Evolutionary conservation across 768 basidiomycete genomes (phyloP).

Genomic region (Gloeopeniophorella convolvens): DNA sequence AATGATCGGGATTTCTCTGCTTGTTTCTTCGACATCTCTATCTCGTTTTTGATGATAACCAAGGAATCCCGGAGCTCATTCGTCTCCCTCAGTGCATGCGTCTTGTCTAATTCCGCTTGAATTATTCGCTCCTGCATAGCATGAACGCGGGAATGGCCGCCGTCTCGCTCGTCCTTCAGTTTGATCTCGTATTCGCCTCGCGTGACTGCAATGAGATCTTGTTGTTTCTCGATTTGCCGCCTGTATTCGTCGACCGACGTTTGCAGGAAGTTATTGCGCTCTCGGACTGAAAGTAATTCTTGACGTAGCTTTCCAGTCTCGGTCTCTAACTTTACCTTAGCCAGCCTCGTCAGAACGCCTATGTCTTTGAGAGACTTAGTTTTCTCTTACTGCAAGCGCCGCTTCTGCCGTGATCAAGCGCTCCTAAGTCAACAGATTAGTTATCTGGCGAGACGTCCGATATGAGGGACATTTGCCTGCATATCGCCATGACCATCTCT

Average conservation of each 20-base stretch:
- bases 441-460: too few relatives aligned
- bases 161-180: slow-evolving; percentile 15
- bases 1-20: slow-evolving; percentile 20
- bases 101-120: slow-evolving; percentile 16
- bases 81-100: slow-evolving; percentile 14
- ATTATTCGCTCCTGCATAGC: slow-evolving; percentile 13
- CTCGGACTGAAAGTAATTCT: slow-evolving; percentile 37
- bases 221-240: slow-evolving; percentile 11
- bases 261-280: slow-evolving; percentile 33
- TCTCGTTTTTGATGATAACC: slow-evolving; percentile 13
- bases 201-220: slow-evolving; percentile 7
- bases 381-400: slow-evolving; percentile 30
- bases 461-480: slow-evolving; percentile 31
- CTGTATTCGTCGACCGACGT: slow-evolving; percentile 19
- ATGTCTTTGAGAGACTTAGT: slow-evolving; percentile 12
- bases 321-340: slow-evolving; percentile 28
- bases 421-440: too few relatives aligned
- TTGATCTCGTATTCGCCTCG: slow-evolving; percentile 14
- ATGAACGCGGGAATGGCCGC: slow-evolving; percentile 13
- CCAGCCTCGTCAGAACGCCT: background rate
- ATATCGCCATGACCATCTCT: slow-evolving; percentile 50
- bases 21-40: slow-evolving; percentile 18
- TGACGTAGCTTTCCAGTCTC: slow-evolving; percentile 30
- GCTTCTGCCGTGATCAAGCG: slow-evolving; percentile 33
- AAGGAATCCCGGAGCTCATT: slow-evolving; percentile 17